Evolutionary conservation across 257 asterid genomes (phyloP).

Genomic region (Penstemon davidsonii): DNA sequence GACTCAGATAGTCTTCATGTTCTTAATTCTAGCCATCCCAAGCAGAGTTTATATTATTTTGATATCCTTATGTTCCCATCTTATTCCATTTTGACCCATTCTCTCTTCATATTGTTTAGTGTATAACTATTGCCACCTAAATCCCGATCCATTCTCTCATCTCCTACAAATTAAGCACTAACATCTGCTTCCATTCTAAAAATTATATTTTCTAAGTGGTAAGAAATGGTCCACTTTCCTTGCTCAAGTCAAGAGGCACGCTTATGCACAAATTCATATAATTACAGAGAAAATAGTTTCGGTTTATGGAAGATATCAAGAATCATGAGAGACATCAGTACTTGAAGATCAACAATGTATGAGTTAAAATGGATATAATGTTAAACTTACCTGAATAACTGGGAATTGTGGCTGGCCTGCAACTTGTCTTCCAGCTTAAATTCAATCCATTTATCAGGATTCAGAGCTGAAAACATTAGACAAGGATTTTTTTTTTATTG

Average conservation of each 20-base stretch:
- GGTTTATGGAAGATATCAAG: conserved; percentile 10
- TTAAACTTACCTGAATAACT: conserved; percentile 70
- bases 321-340: conserved; percentile 11
- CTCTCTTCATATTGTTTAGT: too few species aligned
- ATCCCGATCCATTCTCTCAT: too few species aligned
- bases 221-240: conserved; percentile 16
- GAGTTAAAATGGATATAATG: background rate
- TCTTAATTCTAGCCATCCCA: too few species aligned
- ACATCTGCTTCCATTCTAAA: conserved; percentile 9
- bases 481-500: conserved; percentile 19
- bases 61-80: too few species aligned
- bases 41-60: too few species aligned
- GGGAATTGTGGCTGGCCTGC: conserved; percentile 90
- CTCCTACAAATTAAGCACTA: conserved; percentile 16
- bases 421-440: conserved; percentile 89
- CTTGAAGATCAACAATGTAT: conserved; percentile 13
- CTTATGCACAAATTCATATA: conserved; percentile 6
- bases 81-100: too few species aligned
- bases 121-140: too few species aligned
- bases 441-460: conserved; percentile 86
- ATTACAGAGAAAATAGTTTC: conserved; percentile 4
- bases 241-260: conserved; percentile 21
- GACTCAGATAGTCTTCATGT: too few species aligned
- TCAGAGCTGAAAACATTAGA: conserved; percentile 63
- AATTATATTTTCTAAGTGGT: conserved; percentile 3